phyloP scores from a whole-genome alignment of 345 rosid species.

The Brassica rapa region DNA sequence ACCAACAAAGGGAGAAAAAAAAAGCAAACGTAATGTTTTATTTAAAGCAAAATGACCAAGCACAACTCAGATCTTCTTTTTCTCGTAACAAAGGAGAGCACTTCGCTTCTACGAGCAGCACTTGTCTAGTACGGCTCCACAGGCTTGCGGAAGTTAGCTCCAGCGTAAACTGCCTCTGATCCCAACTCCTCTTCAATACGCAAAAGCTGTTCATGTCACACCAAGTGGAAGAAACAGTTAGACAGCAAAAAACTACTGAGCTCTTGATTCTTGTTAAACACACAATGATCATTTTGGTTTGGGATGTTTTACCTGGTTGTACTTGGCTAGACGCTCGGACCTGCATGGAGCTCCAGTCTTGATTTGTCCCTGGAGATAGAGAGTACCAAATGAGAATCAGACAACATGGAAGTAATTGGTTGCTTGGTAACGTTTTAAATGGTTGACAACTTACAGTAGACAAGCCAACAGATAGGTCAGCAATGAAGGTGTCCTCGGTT shows the following conservation, averaged over 20 bases:
- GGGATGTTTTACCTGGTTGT: conserved; percentile 68
- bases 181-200: conserved; percentile 97
- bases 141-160: conserved; percentile 77
- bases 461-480: conserved; percentile 91
- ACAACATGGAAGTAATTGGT: background rate
- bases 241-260: background rate
- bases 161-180: conserved; percentile 78
- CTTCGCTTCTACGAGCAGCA: background rate
- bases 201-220: conserved; percentile 51
- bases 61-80: conserved; percentile 14
- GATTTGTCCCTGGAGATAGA: conserved; percentile 75
- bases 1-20: background rate
- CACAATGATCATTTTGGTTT: background rate
- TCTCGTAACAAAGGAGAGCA: conserved; percentile 11
- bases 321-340: conserved; percentile 95
- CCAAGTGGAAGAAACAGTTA: no score
- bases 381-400: background rate
- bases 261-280: background rate
- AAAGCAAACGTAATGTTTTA: conserved; percentile 12
- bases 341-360: conserved; percentile 99
- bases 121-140: conserved; percentile 77
- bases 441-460: conserved; percentile 59
- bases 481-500: conserved; percentile 97
- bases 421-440: background rate
- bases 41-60: conserved; percentile 24